phyloP scores from a whole-genome alignment of 805 yeast genomes.

The Saccharomycopsis sp. region DNA sequence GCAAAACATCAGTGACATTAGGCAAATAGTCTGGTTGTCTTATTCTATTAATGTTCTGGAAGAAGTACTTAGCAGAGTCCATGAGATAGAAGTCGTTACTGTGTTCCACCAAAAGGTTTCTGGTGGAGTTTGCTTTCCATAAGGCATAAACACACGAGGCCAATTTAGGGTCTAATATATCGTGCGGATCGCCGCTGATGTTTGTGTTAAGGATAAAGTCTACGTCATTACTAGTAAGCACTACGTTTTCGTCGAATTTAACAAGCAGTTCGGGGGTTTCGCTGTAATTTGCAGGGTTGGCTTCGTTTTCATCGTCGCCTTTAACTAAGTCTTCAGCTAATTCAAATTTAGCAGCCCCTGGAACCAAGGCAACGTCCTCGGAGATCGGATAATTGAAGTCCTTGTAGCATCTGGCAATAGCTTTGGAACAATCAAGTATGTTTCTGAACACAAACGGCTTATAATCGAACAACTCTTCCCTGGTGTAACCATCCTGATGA shows the following conservation, averaged over 20 bases:
- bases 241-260: background rate
- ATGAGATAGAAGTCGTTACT: slow-evolving; percentile 70
- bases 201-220: slow-evolving; percentile 41
- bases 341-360: slow-evolving; percentile 25
- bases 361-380: slow-evolving; percentile 28
- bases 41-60: slow-evolving; percentile 60
- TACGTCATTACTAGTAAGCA: slow-evolving; percentile 32
- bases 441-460: slow-evolving; percentile 76
- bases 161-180: slow-evolving; percentile 42
- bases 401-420: slow-evolving; percentile 58
- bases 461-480: slow-evolving; percentile 67
- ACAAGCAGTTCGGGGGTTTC: background rate
- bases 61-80: slow-evolving; percentile 80
- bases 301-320: background rate
- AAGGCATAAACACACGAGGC: slow-evolving; percentile 44
- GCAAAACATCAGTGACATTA: slow-evolving; percentile 65
- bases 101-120: slow-evolving; percentile 47
- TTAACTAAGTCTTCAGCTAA: slow-evolving; percentile 3
- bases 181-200: slow-evolving; percentile 47
- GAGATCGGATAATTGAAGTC: slow-evolving; percentile 36
- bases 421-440: slow-evolving; percentile 68
- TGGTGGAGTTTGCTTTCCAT: slow-evolving; percentile 54
- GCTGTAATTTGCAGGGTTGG: background rate
- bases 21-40: slow-evolving; percentile 59
- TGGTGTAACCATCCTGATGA: slow-evolving; percentile 63